A percentile compares a stretch with the other conserved stretches of the same genome.
These are phyloP conservation scores for Paecilomyces dactylethromorphus DNA, from an alignment of 2,329 filamentous ascomycete species.

Conservation along the genomic window DNA sequence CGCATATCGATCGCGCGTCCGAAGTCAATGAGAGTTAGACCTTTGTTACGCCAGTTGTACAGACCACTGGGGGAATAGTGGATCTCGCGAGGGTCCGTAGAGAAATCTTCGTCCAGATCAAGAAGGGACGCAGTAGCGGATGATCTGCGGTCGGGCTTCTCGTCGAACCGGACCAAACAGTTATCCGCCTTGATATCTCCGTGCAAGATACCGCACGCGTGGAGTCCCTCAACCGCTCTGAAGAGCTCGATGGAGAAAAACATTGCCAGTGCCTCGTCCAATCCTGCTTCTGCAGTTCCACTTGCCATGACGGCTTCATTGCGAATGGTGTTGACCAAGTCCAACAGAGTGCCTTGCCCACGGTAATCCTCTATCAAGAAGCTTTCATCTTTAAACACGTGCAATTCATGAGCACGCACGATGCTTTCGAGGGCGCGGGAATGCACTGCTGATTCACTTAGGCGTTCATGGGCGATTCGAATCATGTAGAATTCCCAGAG, in stretches of 20 bases:
- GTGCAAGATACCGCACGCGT: slow-evolving; percentile 72
- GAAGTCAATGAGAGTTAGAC: slow-evolving; percentile 86
- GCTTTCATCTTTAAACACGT: slow-evolving; percentile 82
- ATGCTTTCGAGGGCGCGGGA: slow-evolving; percentile 67
- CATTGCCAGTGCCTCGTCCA: slow-evolving; percentile 91
- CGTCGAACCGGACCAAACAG: slow-evolving; percentile 77
- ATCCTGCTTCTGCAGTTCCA: slow-evolving; percentile 51
- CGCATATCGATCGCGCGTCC: slow-evolving; percentile 92
- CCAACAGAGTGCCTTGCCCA: slow-evolving; percentile 86
- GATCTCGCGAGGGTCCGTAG: slow-evolving; percentile 21
- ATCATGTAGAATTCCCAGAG: slow-evolving; percentile 98
- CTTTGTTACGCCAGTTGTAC: slow-evolving; percentile 72
- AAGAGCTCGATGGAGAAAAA: slow-evolving; percentile 91
- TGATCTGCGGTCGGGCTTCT: slow-evolving; percentile 17
- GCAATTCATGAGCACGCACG: slow-evolving; percentile 79
- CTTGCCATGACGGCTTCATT: slow-evolving; percentile 52
- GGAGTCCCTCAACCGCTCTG: slow-evolving; percentile 80
- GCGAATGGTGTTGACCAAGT: slow-evolving; percentile 82
- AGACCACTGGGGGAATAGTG: slow-evolving; percentile 69
- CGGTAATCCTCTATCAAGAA: slow-evolving; percentile 85
- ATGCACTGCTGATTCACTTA: slow-evolving; percentile 55
- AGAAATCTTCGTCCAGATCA: slow-evolving; percentile 18
- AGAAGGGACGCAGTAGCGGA: slow-evolving; percentile 22
- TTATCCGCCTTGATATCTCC: slow-evolving; percentile 96
- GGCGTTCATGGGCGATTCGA: slow-evolving; percentile 68